Conservation (phyloP, 1,284 basidiomycete genomes). For the Tilletia indica region DNA sequence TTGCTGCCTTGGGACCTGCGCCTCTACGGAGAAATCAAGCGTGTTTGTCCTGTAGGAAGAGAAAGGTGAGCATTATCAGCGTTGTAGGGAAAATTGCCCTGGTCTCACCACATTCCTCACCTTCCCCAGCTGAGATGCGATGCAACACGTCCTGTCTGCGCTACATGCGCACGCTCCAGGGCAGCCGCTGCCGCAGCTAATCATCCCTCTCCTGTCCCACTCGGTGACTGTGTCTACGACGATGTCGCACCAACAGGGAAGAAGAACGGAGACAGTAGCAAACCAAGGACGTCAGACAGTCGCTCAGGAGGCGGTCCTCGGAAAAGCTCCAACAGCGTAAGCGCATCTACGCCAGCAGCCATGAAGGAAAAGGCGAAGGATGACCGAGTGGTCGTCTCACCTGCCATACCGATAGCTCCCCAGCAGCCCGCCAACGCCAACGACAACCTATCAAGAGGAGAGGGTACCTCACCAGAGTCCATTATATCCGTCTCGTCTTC, state of each 20-base stretch:
- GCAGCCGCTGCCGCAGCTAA: slow-evolving; percentile 24
- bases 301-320: background rate
- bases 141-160: slow-evolving; percentile 26
- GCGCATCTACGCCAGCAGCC: background rate
- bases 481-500: background rate
- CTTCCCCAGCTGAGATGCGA: slow-evolving; percentile 23
- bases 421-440: too few species aligned
- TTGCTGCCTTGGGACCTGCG: slow-evolving; percentile 17
- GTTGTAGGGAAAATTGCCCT: background rate
- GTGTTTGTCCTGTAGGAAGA: slow-evolving; percentile 26
- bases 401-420: too few species aligned
- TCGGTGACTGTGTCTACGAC: slow-evolving; percentile 26
- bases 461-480: background rate
- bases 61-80: slow-evolving; percentile 18
- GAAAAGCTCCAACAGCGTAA: background rate
- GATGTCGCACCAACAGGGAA: slow-evolving; percentile 15
- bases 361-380: background rate
- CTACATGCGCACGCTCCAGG: slow-evolving; percentile 22
- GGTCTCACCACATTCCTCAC: background rate
- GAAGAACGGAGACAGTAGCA: background rate
- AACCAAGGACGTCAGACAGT: background rate
- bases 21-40: slow-evolving; percentile 26
- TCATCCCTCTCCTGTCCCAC: slow-evolving; percentile 24
- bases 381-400: background rate
- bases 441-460: background rate